These are phyloP conservation scores for Pecoramyces ruminantium DNA, from an alignment of 192 early-diverging fungal genomes.

Conservation along the genomic window DNA sequence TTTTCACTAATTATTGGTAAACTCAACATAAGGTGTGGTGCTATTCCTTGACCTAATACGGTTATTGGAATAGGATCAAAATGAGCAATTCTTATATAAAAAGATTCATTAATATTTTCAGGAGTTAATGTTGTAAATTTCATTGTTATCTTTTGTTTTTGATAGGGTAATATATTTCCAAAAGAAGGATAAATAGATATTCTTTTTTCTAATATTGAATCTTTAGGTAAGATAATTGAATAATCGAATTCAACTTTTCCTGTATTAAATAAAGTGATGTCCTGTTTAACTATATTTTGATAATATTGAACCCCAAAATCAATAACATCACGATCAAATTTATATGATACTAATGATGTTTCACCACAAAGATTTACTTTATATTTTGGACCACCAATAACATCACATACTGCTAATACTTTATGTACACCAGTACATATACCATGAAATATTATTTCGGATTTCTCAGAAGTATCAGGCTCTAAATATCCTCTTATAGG, in stretches of 20 bases:
- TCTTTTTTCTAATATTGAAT: constrained; percentile 12
- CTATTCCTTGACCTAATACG: constrained; percentile 15
- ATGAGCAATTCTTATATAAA: constrained; percentile 30
- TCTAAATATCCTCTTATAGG: constrained; percentile 21
- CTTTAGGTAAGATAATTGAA: constrained; percentile 10
- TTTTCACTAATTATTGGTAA: constrained; percentile 11
- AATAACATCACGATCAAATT: constrained; percentile 13
- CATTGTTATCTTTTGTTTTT: constrained; percentile 17
- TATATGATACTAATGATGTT: constrained; percentile 21
- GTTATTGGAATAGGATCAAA: constrained; percentile 25
- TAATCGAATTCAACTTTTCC: constrained; percentile 31
- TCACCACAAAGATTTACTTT: constrained; percentile 26
- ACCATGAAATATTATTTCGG: constrained; percentile 26
- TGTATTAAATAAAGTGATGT: constrained; percentile 25
- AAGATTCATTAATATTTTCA: constrained; percentile 22
- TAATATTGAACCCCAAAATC: constrained; percentile 31
- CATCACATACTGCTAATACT: constrained; percentile 23
- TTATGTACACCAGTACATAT: constrained; percentile 11
- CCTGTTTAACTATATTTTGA: constrained; percentile 33
- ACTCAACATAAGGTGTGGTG: neutral
- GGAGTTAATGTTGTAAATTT: constrained; percentile 23
- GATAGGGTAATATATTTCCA: constrained; percentile 18
- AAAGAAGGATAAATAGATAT: constrained; percentile 17
- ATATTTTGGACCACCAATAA: constrained; percentile 35
- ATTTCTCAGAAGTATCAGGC: constrained; percentile 21